phyloP scores from a whole-genome alignment of 306 rosid species.

The Spatholobus suberectus region DNA sequence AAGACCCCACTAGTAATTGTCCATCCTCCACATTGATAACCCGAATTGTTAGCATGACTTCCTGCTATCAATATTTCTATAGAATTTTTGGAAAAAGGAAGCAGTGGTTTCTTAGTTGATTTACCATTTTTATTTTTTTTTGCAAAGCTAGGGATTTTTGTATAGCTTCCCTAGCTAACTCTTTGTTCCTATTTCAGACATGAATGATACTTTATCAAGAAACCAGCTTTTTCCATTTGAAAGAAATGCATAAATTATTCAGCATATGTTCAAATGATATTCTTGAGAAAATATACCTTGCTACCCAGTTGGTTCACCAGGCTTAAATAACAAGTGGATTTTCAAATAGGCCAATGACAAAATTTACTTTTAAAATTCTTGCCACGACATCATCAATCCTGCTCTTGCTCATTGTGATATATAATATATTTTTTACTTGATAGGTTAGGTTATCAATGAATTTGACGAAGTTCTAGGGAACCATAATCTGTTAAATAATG shows the following conservation, averaged over 20 bases:
- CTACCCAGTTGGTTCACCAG: no score
- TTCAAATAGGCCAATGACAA: constrained; percentile 49
- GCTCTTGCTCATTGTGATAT: constrained; percentile 36
- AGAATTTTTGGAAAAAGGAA: constrained; percentile 85
- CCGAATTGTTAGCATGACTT: constrained; percentile 82
- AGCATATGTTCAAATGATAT: no score
- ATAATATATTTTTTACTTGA: constrained; percentile 43
- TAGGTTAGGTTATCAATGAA: constrained; percentile 44
- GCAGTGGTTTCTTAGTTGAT: constrained; percentile 56
- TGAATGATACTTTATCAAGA: background rate
- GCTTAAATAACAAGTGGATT: no score
- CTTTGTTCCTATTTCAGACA: no score
- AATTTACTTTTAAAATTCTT: constrained; percentile 45
- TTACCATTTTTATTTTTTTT: constrained; percentile 86
- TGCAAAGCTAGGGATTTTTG: constrained; percentile 68
- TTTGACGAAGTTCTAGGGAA: no score
- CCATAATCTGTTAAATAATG: no score
- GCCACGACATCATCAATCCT: constrained; percentile 52
- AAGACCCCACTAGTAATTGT: no score
- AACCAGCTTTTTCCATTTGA: background rate
- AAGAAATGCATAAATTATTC: constrained; percentile 6
- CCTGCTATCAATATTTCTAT: constrained; percentile 77
- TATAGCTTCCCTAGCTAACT: constrained; percentile 87
- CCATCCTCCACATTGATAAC: no score
- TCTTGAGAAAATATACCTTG: no score